Evolutionary conservation across 2,329 filamentous ascomycete species (phyloP), one percentile per base, ranked within the genome.

Genomic region (Fusarium sp.): DNA sequence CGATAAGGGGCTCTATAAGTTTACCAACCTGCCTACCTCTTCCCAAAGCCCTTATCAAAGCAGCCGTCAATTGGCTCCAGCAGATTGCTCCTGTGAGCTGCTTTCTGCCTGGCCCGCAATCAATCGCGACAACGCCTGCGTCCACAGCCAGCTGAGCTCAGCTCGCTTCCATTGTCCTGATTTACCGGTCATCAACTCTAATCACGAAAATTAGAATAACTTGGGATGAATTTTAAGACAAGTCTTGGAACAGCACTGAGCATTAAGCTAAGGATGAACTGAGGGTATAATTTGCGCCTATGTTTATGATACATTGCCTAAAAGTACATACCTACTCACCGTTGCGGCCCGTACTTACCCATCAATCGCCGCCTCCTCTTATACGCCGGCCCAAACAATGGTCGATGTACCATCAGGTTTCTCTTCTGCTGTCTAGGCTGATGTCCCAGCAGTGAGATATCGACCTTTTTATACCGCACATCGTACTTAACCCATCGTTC

Each of bases 401-500:
- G 68, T 14, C 57, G 54, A 51, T 63, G 54, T 4, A 46, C 51
- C 28, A 44, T 46, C 15, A 44, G n/a, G 28, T 48, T 52, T 11
- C 31, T 24, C 18, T 40, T 63, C 55, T 72, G 58, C 6, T 69
- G 49, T 43, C 69, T 56, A 34, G 69, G 60, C 1, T 61, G 56
- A 58, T 75, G 74, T 6, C 76, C 75, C 18, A 86, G 69, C 17
- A 85, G 72, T 1, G 72, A 72, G 9, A 74, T 72, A 60, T 88
- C 86, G 1, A 86, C 80, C 63, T 83, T 83, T 60, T 82, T 83
- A 65, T 87, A 89, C 52, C 85, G 77, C 4, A 84, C 76, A 64
- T 87, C 82, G 56, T 82, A 88, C 50, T 78, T 73, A 9, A 88
- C 71, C 84, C 84, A 86, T 28, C 83, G 70, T 43, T 84, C 80